A percentile compares a stretch with the other conserved stretches of the same genome.
phyloP scores from a whole-genome alignment of 2,329 filamentous ascomycete species.

The Hypomyces rosellus region DNA sequence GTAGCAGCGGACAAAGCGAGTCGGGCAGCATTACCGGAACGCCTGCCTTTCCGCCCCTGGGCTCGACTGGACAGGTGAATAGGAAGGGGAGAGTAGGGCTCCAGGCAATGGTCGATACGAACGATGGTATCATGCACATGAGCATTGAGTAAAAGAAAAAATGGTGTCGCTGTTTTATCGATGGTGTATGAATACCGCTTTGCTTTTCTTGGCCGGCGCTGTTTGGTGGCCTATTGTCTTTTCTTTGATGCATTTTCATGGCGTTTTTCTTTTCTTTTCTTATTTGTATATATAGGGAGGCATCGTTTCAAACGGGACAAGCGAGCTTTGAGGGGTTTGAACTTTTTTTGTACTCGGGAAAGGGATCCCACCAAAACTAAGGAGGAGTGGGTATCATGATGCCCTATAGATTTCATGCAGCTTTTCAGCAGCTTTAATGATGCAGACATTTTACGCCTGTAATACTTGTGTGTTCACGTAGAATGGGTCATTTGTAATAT shows the following conservation, averaged over 20 bases:
- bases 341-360: too few species aligned
- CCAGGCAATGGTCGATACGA: conserved; percentile 94
- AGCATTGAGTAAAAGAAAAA: conserved; percentile 67
- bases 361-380: too few species aligned
- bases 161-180: background rate
- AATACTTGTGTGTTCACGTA: too few species aligned
- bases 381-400: background rate
- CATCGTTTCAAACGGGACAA: background rate
- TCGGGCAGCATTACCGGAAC: conserved; percentile 35
- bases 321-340: background rate
- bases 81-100: conserved; percentile 64
- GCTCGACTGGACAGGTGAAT: conserved; percentile 38
- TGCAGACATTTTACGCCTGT: too few species aligned
- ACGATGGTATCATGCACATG: conserved; percentile 93
- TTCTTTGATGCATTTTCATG: background rate
- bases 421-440: background rate
- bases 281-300: background rate
- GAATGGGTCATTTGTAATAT: too few species aligned
- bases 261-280: background rate
- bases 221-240: background rate
- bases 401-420: background rate
- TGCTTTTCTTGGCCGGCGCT: background rate
- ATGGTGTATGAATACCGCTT: background rate
- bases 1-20: conserved; percentile 48
- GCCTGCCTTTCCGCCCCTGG: conserved; percentile 27